Evolutionary conservation across 345 rosid species (phyloP), one percentile per base, ranked within the genome.

Genomic region (Zanthoxylum bungeanum): DNA sequence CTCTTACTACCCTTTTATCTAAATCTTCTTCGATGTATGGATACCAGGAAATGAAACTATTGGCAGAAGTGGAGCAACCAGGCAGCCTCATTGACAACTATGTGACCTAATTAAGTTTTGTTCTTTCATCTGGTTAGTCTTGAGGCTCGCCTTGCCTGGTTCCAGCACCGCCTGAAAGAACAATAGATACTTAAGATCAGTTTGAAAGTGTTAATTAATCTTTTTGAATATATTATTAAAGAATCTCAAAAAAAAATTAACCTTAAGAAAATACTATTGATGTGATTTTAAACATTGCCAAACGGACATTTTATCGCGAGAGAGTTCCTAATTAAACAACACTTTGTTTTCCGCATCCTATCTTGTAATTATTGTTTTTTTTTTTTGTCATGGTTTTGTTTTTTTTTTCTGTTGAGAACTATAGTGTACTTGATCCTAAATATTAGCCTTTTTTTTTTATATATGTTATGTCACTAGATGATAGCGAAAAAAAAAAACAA

Each of bases 51-150:
- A 95, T 92, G 98, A 95, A 92, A 85, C 78, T 95, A 61, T 69
- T 92, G 84, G 96, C 92, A 3, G 97, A 92, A 67, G 98, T 92
- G 64, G 99, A 95, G 69, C 92, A 87, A 73, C 97, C 99, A 14
- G 99, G 98, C 70, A 95, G 98, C 83, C 92, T 82, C 50, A 95
- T 95, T 31, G 99, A 95, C 84, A 91, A 82, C 78, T 91, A 95
- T 44, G 96, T 95, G 46, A 87, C 93, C 67, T 97, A 91, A 65
- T 70, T 95, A 84, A 92, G 86, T 83, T 89, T 90, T 79, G 91
- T 95, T 70, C 92, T 95, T 50, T 95, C 99, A 1, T 64, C 78
- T 91, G 55, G 97, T 88, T 30, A 88, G 96, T 69, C 98, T 95
- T 66, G 97, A 92, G 77, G 96, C 99, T 51, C 93, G 98, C 64